Evolutionary conservation across 1,139 yeast species (phyloP).

Genomic region (Diutina rugosa): DNA sequence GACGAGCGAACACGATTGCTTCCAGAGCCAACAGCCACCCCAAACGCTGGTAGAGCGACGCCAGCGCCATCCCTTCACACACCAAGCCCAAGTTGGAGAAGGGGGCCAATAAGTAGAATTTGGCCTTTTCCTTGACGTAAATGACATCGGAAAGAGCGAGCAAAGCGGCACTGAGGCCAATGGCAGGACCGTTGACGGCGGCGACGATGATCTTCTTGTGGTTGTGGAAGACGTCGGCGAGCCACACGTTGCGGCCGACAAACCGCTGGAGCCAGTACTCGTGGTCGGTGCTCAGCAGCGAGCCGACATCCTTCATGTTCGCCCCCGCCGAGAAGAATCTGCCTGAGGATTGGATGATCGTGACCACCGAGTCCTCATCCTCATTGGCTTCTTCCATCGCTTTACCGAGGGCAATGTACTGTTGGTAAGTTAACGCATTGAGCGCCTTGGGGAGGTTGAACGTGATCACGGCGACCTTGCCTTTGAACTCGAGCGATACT

Average conservation of each 20-base stretch:
- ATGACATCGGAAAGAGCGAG: conserved; percentile 67
- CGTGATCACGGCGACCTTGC: conserved; percentile 50
- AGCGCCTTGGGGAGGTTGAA: conserved; percentile 48
- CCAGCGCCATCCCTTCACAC: conserved; percentile 71
- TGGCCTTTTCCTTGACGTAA: conserved; percentile 46
- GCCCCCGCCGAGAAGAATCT: conserved; percentile 83
- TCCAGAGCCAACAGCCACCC: conserved; percentile 70
- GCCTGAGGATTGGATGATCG: conserved; percentile 64
- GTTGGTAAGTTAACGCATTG: conserved; percentile 59
- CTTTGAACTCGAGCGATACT: conserved; percentile 38
- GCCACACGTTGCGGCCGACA: conserved; percentile 58
- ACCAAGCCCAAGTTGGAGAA: conserved; percentile 77
- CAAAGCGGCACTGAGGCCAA: conserved; percentile 68
- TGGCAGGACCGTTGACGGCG: conserved; percentile 80
- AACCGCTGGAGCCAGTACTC: conserved; percentile 48
- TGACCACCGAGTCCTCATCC: conserved; percentile 50
- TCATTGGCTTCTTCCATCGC: conserved; percentile 51
- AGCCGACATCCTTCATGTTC: conserved; percentile 31
- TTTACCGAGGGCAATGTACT: conserved; percentile 52
- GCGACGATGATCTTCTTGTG: conserved; percentile 64
- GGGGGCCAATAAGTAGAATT: conserved; percentile 57
- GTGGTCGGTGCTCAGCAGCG: conserved; percentile 16
- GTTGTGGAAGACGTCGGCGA: conserved; percentile 57
- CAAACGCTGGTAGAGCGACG: conserved; percentile 54
- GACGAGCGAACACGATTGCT: conserved; percentile 58